Conservation (phyloP, 106 monocot species). For the Dendrobium catenatum region DNA sequence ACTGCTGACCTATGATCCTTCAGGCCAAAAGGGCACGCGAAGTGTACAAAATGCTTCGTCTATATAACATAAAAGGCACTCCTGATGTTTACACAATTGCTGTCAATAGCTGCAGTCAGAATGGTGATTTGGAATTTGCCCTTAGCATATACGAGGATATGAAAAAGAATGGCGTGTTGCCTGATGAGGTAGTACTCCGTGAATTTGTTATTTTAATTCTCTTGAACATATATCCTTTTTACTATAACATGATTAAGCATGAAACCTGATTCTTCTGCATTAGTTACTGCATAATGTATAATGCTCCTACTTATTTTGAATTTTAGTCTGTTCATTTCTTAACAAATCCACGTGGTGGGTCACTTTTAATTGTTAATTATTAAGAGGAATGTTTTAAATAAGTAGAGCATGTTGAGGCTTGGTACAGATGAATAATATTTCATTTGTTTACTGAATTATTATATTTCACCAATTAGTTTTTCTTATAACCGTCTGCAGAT, state of each 20-base stretch:
- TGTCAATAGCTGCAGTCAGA: slow-evolving; percentile 74
- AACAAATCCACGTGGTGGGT: no score
- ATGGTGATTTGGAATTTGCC: slow-evolving; percentile 82
- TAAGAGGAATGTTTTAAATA: no score
- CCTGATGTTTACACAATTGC: slow-evolving; percentile 91
- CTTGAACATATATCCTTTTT: not conserved
- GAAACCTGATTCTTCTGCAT: not conserved
- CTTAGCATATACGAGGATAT: slow-evolving; percentile 80
- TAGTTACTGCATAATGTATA: not conserved
- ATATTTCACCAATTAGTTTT: no score
- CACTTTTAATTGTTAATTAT: no score
- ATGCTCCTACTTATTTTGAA: not conserved
- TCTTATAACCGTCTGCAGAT: no score
- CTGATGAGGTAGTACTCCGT: slow-evolving; percentile 69
- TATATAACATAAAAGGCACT: slow-evolving; percentile 72
- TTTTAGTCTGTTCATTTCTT: no score
- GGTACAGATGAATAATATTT: no score
- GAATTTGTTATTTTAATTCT: not conserved
- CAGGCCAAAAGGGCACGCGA: slow-evolving; percentile 74
- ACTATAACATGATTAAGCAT: not conserved
- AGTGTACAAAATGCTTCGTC: slow-evolving; percentile 90
- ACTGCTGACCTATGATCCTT: not conserved
- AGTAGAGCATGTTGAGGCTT: no score
- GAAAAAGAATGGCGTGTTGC: slow-evolving; percentile 58
- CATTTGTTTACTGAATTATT: no score